Percentiles rank a stretch among this genome's conserved stretches.
These are phyloP conservation scores for Pelagomonas calceolata DNA, from an alignment of 108 stramenopile genomes.

Conservation along the genomic window DNA sequence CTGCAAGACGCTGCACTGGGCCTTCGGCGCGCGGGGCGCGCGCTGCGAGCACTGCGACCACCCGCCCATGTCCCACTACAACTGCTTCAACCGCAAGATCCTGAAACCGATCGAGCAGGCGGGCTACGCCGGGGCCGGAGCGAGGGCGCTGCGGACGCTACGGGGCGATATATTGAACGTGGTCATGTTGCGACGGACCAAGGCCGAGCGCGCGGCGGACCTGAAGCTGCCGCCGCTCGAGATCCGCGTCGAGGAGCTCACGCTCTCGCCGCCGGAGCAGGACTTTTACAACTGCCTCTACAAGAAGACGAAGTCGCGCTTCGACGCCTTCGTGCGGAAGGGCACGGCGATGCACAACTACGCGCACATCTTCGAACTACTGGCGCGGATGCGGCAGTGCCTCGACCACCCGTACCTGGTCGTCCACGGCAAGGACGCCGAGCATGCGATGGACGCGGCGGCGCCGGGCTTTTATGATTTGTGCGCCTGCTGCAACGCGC, in stretches of 20 bases:
- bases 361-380: conserved; percentile 89
- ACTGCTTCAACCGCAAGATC: conserved; percentile 82
- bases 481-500: conserved; percentile 1
- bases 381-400: conserved; percentile 90
- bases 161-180: conserved; percentile 61
- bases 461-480: conserved; percentile 1
- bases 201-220: conserved; percentile 80
- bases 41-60: conserved; percentile 81
- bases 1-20: conserved; percentile 86
- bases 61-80: conserved; percentile 76
- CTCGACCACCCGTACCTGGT: conserved; percentile 96
- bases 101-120: conserved; percentile 84
- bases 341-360: conserved; percentile 97
- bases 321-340: conserved; percentile 77
- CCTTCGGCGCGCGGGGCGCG: conserved; percentile 60
- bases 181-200: conserved; percentile 88
- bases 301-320: conserved; percentile 83
- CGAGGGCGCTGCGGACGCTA: conserved; percentile 21
- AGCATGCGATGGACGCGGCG: conserved; percentile 6
- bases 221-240: conserved; percentile 79
- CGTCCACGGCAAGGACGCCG: conserved; percentile 42
- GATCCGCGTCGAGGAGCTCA: conserved; percentile 60
- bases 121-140: conserved; percentile 30
- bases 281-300: conserved; percentile 97
- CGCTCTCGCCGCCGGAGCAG: conserved; percentile 76